Base-by-base conservation (phyloP, 2,329 filamentous ascomycete genomes). In the Ascocoryne sarcoides region DNA sequence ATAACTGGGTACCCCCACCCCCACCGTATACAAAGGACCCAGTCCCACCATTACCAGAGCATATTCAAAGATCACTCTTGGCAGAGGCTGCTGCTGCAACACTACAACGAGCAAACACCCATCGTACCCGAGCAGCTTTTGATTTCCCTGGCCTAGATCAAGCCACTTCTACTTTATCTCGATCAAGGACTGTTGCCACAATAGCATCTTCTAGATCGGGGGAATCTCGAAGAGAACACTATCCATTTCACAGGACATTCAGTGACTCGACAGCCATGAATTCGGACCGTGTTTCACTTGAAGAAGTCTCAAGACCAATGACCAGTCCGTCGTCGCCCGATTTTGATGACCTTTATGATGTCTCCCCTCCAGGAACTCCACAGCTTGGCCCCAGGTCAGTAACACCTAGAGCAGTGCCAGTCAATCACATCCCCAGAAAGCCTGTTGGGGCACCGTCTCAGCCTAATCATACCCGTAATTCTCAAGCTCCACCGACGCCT, bases 1-100 rank as follows among this genome's bases (percentile, higher is more conserved):
- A 92, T 54, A 86, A 89, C 52, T 93, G 86, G 86, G 82, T 88
- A 4, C 84, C 85, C 4, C 86, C 86, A 4, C 86, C 86, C 7
- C 86, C 86, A 3, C 84, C 84, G 1, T 93, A 93, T 53, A 76
- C 79, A 30, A 74, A 76, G 40, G 78, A 83, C 0, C 62, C 64
- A n/a, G 58, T 65, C 26, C 50, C 53, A 26, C 54, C 53, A 20
- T 40, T 60, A 18, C 59, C 59, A 18, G 58, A 59, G 29, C 53
- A 60, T 39, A 57, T 62, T 18, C 57, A 57, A 35, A 52, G 56
- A 48, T 56, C 55, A 26, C 42, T 61, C 10, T 46, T 54, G 14
- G 54, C 53, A 30, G 55, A 58, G 21, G 51, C 54, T 40, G 47
- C 52, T 36, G 48, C 52, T 31, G 49, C 42, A 10, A 49, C 40